Evolutionary conservation across 305 asterid genomes (phyloP), one percentile per base, ranked within the genome.

Genomic region (Fraxinus ornus): DNA sequence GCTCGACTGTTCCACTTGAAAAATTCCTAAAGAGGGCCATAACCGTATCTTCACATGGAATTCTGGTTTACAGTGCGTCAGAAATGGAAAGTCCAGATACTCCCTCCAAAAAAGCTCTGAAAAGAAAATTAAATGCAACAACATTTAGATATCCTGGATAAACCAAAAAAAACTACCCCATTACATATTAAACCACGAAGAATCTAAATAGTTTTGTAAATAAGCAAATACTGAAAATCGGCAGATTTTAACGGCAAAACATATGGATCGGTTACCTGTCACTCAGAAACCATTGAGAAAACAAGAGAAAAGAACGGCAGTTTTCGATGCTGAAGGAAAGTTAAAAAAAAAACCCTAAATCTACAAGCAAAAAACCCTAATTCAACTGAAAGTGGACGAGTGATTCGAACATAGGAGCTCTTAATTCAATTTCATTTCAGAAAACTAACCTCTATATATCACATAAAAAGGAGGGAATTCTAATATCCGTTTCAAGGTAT

Each of bases 1-100:
- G 91, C 76, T 87, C 89, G 33, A 84, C 88, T 26, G 89, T 84
- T 88, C 85, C 94, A 79, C 87, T 89, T 2, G 92, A 77, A 75
- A 87, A 91, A 79, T 92, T 92, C 88, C 94, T 89, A 72, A 83
- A 87, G 57, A 88, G 90, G 5, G 96, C 95, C 98, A 97, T 93
- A 85, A 79, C 62, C 83, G 81, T 71, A 64, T 74, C 84, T 87
- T 89, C 80, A 72, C 93, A 87, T 88, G 81, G 88, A 87, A 78
- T 62, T 68, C 41, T 71, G 47, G 79, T 75, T 77, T 19, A 17
- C 49, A 72, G 85, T 78, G 78, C 85, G 81, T 80, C 76, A 52
- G 64, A 52, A 81, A 70, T 44, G 4, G 33, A 75, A 84, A 57
- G 66, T 52, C 30, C 35, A 1, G 44, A 60, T 62, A 81, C 82